Base-by-base conservation (phyloP, 106 monocot genomes). In the Vanilla planifolia region DNA sequence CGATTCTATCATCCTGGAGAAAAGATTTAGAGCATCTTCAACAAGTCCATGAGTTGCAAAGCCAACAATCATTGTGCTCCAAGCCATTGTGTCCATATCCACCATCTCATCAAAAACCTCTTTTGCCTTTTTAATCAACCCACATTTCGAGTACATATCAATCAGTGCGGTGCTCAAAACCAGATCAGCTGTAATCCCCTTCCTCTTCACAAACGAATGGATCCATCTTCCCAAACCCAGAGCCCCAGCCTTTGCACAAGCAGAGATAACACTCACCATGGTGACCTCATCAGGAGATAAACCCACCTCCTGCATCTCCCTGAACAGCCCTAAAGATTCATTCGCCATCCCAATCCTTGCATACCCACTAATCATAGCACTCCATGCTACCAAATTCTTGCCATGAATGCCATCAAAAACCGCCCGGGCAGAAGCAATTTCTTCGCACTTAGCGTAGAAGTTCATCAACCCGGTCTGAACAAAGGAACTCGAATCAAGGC, bases 211-310 rank as follows among this genome's bases (percentile, higher is more conserved):
- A 63, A 85, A 92, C 3, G 70, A 74, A 75, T 91, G 87, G 2
- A 98, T 72, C 91, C 84, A 84, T 63, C 70, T 92, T 51, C 87
- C 96, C 60, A 91, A 67, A 62, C 85, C 81, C 78, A 98, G 42
- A 28, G 91, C 91, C 19, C 91, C 87, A 0, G 81, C 79, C 58
- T 81, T 92, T 4, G 96, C 81, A 35, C 91, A 92, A 20, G 96
- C 96, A 0, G 87, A 85, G n/a, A 98, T 85, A 6, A 98, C 81
- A 40, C 86, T 81, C 33, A 98, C 86, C 91, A 98, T 91, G 1
- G 96, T 92, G 19, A 98, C 81, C 81, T 92, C 91, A 71, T 91
- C 91, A 17, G 91, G 96, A 21, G 15, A 26, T n/a, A 88, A 63
- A 4, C 76, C 80, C 27, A 33, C 68, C 33, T 68, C 79, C 42